Evolutionary conservation across 176 grass and related monocot species (phyloP), one percentile per base, ranked within the genome.

Genomic region (Cenchrus purpureus): DNA sequence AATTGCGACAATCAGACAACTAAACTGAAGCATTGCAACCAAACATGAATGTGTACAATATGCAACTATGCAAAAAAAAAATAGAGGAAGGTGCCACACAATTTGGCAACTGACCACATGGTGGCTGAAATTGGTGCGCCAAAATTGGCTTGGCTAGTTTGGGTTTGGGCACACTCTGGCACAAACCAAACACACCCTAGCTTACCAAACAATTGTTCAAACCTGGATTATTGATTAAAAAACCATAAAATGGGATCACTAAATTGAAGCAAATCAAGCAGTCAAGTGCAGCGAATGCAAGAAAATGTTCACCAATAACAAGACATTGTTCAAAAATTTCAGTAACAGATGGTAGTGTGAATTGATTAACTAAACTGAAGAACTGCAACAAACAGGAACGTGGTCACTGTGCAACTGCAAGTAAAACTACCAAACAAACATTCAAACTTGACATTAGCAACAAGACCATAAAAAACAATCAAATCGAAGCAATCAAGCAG

Each of bases 1-100:
- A 51, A 85, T 22, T 8, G 6, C 4, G 16, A 10, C 1, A 50
- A 59, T 57, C 16, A 57, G 56, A 69, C 43, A 31, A 65, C 60
- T 55, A 82, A 75, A 74, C 31, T 45, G 54, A 68, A 85, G 71
- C 78, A 82, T 40, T 67, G 56, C 51, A 87, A n/a, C 17, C 50
- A 78, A 60, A 78, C 9, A 40, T 15, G 60, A 46, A 73, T 37
- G 29, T 56, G 16, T 74, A 8, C 46, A 17, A 25, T 67, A 43
- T 62, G 22, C 42, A 37, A 69, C n/a, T 61, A 58, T 4, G 7
- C 16, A 7, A 56, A 56, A 56, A 56, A 56, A 25, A 25, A 25
- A 25, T 17, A 6, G 13, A 55, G 4, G 16, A 56, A 19, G 54
- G 15, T 56, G 19, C 16, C 5, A 56, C 17, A 56, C 4, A 62